Conservation (phyloP, 1,139 yeast genomes). For the Magnusiomyces suaveolens region DNA sequence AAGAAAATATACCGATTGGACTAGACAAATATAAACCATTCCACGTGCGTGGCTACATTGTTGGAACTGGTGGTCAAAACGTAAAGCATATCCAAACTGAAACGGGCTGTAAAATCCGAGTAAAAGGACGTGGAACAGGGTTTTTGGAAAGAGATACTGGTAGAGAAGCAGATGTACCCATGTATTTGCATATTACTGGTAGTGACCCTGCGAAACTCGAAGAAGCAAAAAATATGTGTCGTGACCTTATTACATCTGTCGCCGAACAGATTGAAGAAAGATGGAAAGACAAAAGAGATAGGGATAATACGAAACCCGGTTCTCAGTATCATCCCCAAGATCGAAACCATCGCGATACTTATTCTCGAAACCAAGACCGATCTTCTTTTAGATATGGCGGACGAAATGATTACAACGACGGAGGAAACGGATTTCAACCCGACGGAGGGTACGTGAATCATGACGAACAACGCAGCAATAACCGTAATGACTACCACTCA, state of each 20-base stretch:
- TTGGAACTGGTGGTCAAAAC: constrained; percentile 33
- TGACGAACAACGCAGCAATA: background rate
- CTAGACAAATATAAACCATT: constrained; percentile 20
- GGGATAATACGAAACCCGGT: background rate
- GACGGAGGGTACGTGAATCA: background rate
- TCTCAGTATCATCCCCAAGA: background rate
- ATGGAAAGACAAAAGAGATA: background rate
- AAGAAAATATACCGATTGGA: constrained; percentile 25
- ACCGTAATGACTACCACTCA: background rate
- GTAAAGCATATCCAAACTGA: constrained; percentile 33
- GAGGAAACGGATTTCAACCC: background rate
- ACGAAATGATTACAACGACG: background rate
- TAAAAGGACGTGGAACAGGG: constrained; percentile 35
- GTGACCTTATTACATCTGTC: constrained; percentile 29
- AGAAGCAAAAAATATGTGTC: constrained; percentile 28
- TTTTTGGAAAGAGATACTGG: constrained; percentile 30
- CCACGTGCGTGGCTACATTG: constrained; percentile 29
- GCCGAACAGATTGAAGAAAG: constrained; percentile 23
- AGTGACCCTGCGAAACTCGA: constrained; percentile 22
- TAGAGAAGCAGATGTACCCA: constrained; percentile 29
- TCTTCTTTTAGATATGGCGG: background rate
- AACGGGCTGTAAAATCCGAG: constrained; percentile 30
- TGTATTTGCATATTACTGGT: constrained; percentile 30
- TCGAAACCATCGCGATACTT: background rate
- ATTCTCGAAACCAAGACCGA: background rate